phyloP scores from a whole-genome alignment of 176 grass and related monocot genomes.

The Microstegium vimineum region DNA sequence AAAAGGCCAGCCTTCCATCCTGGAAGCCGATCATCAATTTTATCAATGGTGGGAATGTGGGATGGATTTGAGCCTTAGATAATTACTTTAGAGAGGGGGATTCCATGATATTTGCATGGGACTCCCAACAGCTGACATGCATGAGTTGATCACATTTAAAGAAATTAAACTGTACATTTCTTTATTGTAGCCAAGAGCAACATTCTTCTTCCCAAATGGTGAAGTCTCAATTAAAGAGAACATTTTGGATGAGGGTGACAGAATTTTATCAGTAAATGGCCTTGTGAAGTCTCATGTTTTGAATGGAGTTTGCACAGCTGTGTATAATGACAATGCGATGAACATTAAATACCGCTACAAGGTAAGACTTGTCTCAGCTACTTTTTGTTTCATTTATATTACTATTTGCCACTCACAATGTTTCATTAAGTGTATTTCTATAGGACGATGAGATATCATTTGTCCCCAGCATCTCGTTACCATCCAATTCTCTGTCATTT shows the following conservation, averaged over 20 bases:
- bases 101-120: background rate
- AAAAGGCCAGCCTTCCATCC: background rate
- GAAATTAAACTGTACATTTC: slow-evolving; percentile 14
- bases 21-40: background rate
- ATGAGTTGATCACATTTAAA: background rate
- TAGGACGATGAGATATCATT: slow-evolving; percentile 91
- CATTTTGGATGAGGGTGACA: slow-evolving; percentile 51
- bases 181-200: slow-evolving; percentile 78
- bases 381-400: slow-evolving; percentile 9
- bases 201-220: slow-evolving; percentile 60
- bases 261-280: slow-evolving; percentile 63
- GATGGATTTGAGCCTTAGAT: background rate
- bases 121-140: background rate
- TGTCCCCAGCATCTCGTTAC: slow-evolving; percentile 71
- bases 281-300: slow-evolving; percentile 56
- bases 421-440: slow-evolving; percentile 8
- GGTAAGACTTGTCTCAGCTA: slow-evolving; percentile 47
- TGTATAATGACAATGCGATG: slow-evolving; percentile 64
- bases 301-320: slow-evolving; percentile 70
- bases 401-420: slow-evolving; percentile 8
- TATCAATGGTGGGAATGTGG: too few relatives aligned
- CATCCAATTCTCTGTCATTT: slow-evolving; percentile 72
- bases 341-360: slow-evolving; percentile 90
- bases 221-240: slow-evolving; percentile 81
- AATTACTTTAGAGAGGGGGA: too few relatives aligned